Conservation (phyloP, 148 eudicot species). For the Mesembryanthemum crystallinum region DNA sequence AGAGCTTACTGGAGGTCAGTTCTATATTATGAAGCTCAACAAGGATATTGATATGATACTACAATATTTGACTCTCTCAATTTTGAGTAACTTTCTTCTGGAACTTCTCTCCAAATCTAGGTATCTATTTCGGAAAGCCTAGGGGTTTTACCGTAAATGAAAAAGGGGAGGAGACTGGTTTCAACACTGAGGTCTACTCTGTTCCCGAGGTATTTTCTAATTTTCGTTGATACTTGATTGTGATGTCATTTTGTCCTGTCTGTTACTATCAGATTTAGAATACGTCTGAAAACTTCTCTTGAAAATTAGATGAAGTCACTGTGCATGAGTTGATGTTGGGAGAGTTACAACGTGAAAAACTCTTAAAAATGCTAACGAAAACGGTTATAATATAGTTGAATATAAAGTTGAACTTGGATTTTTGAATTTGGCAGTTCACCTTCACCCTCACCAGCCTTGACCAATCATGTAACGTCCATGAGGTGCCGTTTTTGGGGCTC, state of each 20-base stretch:
- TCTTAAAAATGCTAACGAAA: too few relatives aligned
- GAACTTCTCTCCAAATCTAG: conserved; percentile 31
- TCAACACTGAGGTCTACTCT: conserved; percentile 88
- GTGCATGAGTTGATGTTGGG: background rate
- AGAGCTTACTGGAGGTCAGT: conserved; percentile 91
- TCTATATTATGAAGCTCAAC: background rate
- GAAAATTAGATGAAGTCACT: background rate
- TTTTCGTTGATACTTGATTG: background rate
- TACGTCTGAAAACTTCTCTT: background rate
- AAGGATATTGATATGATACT: background rate
- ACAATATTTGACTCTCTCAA: too few relatives aligned
- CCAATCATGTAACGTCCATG: too few relatives aligned
- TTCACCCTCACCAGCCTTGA: too few relatives aligned
- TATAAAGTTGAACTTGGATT: too few relatives aligned
- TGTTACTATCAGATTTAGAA: background rate
- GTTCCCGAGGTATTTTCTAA: conserved; percentile 65
- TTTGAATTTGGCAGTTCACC: too few relatives aligned
- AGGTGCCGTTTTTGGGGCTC: too few relatives aligned
- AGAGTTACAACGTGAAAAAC: too few relatives aligned
- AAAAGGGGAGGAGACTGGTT: conserved; percentile 82
- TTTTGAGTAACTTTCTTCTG: background rate
- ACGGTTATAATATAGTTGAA: too few relatives aligned
- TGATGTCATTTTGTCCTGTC: background rate
- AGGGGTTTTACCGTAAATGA: conserved; percentile 83
- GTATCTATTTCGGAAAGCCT: conserved; percentile 96